phyloP scores from a whole-genome alignment of 2,329 filamentous ascomycete genomes.

The Tolypocladium amazonense region DNA sequence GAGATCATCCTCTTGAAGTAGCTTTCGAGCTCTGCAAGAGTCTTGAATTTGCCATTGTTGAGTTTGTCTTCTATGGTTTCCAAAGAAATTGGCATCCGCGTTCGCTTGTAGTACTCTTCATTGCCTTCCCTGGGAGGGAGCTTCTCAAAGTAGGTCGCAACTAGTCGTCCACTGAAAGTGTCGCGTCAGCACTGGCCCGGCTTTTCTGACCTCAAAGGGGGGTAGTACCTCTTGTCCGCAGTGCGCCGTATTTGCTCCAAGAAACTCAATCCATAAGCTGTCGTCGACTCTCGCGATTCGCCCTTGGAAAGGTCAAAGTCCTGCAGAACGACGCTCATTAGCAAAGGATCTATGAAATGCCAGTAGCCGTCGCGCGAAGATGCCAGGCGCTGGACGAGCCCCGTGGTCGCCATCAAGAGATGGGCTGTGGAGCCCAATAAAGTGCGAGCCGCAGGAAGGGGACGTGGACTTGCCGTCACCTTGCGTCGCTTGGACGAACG shows the following conservation, averaged over 20 bases:
- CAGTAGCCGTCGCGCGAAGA: neutral
- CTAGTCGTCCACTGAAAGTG: constrained; percentile 51
- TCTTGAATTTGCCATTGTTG: constrained; percentile 55
- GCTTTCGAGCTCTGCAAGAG: constrained; percentile 65
- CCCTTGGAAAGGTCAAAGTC: constrained; percentile 38
- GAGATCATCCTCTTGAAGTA: constrained; percentile 81
- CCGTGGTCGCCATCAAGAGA: neutral
- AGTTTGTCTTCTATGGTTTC: constrained; percentile 69
- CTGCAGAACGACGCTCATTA: constrained; percentile 7
- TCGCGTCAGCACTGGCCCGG: constrained; percentile 9
- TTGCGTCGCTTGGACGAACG: constrained; percentile 46
- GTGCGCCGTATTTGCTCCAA: constrained; percentile 66
- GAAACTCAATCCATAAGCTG: constrained; percentile 60
- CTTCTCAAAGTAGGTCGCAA: constrained; percentile 65
- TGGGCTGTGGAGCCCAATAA: neutral
- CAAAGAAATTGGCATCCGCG: constrained; percentile 69
- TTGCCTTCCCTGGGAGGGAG: constrained; percentile 54
- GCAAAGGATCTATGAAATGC: neutral
- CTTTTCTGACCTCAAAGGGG: neutral
- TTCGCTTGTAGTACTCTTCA: constrained; percentile 67
- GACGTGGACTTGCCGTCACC: constrained; percentile 33
- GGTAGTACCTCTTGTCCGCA: constrained; percentile 68
- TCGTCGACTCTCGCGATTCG: constrained; percentile 59
- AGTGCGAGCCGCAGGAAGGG: neutral
- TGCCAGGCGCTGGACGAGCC: neutral